Base-by-base conservation (phyloP, 2,329 filamentous ascomycete species). In the Nemania serpens region DNA sequence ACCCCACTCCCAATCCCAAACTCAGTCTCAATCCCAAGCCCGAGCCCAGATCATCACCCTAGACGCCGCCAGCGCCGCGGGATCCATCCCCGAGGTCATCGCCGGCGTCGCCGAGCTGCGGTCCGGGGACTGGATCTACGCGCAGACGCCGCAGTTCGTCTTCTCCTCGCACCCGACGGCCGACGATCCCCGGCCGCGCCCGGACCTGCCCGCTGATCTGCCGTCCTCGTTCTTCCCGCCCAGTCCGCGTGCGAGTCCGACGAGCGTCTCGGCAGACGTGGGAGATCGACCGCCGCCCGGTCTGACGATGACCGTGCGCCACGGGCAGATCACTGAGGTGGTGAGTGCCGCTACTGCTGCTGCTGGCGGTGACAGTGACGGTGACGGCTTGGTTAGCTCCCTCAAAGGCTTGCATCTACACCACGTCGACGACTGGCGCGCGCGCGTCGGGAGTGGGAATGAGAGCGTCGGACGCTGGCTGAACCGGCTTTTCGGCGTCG, bases 71-170 rank as follows among this genome's bases (percentile, higher is more conserved):
- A 75, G 75, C 7, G 75, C 77, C 0, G 77, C 80, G 46, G 77
- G 75, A 62, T 77, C 75, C 63, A 78, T 82, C 20, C 77, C 80
- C 0, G 81, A 82, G 52, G 82, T 96, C 39, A 75, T 70, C 39
- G 85, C 86, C 66, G 89, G 89, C 1, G 81, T 88, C 50, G 75
- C 77, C 6, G 87, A 90, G 71, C 74, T 93, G 20, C 81, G 77
- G 82, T 88, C 87, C 0, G 75, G 78, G 3, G 84, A 87, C 11
- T 97, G 93, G 92, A 89, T 89, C 59, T 97, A 89, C 75, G 85
- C 85, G 2, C 93, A 97, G 76, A 97, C 93, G 1, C 93, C 93
- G 1, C 88, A 88, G 57, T 97, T 97, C 74, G 86, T 83, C 7
- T 87, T 94, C 67, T 86, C 85, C 3, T 87, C 84, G 3, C 78